phyloP scores from a whole-genome alignment of 495 filamentous ascomycete species.

The Elasticomyces elasticus region DNA sequence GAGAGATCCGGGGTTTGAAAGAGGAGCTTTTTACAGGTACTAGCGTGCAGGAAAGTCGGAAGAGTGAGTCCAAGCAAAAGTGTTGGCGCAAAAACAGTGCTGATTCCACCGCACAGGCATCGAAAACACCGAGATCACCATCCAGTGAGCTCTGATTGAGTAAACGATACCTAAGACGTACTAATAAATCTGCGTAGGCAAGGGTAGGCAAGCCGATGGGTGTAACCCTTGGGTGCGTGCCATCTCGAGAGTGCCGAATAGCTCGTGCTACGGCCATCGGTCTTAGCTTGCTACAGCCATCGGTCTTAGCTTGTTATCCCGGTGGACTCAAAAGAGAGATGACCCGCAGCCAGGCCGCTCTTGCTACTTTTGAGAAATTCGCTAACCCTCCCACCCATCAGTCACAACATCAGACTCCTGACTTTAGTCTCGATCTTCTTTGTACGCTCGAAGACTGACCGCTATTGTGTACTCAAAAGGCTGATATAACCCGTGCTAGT shows the following conservation, averaged over 20 bases:
- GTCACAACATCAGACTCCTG: slow-evolving; percentile 39
- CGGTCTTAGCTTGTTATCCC: no score
- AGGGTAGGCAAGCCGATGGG: no score
- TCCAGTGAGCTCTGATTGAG: slow-evolving; percentile 17
- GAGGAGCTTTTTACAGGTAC: slow-evolving; percentile 40
- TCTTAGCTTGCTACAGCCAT: no score
- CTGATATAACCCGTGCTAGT: neutral
- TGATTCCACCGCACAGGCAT: slow-evolving; percentile 10
- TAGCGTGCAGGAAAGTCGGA: slow-evolving; percentile 33
- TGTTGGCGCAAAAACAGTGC: neutral
- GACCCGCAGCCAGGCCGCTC: no score
- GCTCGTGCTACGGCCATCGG: no score
- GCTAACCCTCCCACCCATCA: neutral
- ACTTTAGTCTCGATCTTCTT: slow-evolving; percentile 43
- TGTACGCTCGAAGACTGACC: slow-evolving; percentile 37
- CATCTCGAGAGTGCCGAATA: no score
- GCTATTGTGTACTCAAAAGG: neutral
- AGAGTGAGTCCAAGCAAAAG: slow-evolving; percentile 9
- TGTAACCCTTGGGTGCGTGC: no score
- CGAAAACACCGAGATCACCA: slow-evolving; percentile 32
- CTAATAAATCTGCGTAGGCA: no score
- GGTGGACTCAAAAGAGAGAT: no score
- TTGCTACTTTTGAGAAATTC: neutral
- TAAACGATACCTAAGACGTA: neutral
- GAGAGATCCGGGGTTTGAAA: slow-evolving; percentile 31